Evolutionary conservation across 805 yeast species (phyloP).

Genomic region (Yarrowia divulgata): DNA sequence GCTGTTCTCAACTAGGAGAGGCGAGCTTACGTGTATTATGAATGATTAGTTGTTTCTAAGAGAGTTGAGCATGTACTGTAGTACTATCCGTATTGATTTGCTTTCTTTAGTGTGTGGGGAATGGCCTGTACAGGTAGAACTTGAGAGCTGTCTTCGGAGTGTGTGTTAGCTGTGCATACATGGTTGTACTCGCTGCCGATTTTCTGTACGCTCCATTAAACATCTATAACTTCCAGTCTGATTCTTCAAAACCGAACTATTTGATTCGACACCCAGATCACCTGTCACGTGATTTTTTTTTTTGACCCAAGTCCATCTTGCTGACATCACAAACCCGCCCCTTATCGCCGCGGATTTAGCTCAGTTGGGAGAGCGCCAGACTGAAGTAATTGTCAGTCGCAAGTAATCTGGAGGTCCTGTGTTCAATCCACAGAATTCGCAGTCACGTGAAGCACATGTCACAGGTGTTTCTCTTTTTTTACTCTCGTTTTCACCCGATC

Average conservation of each 20-base stretch:
- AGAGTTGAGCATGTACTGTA: too few relatives aligned
- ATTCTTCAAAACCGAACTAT: too few relatives aligned
- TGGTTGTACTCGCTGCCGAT: too few relatives aligned
- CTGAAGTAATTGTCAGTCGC: slow-evolving; percentile 44
- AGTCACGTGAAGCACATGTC: not conserved
- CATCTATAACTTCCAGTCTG: too few relatives aligned
- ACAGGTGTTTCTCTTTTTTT: not conserved
- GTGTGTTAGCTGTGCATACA: too few relatives aligned
- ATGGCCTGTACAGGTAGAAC: too few relatives aligned
- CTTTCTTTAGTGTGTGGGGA: too few relatives aligned
- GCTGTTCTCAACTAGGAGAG: slow-evolving; percentile 12
- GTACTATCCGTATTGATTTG: too few relatives aligned
- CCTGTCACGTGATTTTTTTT: too few relatives aligned
- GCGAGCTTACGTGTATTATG: not conserved
- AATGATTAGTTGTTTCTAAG: not conserved
- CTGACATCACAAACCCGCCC: not conserved
- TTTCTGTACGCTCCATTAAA: too few relatives aligned
- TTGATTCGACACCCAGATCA: too few relatives aligned
- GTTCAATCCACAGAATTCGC: slow-evolving; percentile 8
- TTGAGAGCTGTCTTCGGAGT: too few relatives aligned
- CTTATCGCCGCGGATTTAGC: slow-evolving; percentile 45
- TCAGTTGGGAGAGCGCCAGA: slow-evolving; percentile 54
- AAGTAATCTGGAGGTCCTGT: slow-evolving; percentile 9
- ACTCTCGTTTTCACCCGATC: not conserved
- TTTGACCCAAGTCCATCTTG: not conserved